phyloP scores from a whole-genome alignment of 129 eudicot species.

The Pulicaria dysenterica region DNA sequence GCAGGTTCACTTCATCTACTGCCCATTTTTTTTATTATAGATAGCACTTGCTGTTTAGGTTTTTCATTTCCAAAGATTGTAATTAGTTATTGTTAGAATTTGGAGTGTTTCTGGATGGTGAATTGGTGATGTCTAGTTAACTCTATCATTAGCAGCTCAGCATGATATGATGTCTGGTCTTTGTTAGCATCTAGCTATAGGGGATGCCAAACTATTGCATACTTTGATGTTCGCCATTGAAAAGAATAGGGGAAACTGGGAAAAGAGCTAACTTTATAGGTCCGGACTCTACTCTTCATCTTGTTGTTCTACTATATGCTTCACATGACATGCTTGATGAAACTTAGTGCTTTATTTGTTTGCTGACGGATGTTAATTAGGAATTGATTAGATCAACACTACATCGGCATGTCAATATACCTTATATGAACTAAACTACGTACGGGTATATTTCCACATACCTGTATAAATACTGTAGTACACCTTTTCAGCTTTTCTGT shows the following conservation, averaged over 20 bases:
- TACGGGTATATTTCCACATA: too few species aligned
- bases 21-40: background rate
- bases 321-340: background rate
- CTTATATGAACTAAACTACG: background rate
- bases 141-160: background rate
- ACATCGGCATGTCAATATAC: background rate
- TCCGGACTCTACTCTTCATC: background rate
- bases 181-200: conserved; percentile 2
- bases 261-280: background rate
- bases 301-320: conserved; percentile 1
- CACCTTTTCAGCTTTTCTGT: too few species aligned
- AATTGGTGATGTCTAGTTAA: background rate
- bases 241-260: background rate
- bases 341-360: background rate
- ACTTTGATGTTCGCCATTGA: background rate
- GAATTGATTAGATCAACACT: background rate
- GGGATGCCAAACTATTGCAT: background rate
- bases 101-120: background rate
- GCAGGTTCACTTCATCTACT: background rate
- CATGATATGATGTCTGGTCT: background rate
- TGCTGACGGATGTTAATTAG: background rate
- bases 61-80: background rate
- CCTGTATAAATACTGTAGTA: too few species aligned
- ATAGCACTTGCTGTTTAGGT: background rate
- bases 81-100: background rate